These are phyloP conservation scores for Sesbania bispinosa DNA, from an alignment of 306 rosid species.

Conservation along the genomic window DNA sequence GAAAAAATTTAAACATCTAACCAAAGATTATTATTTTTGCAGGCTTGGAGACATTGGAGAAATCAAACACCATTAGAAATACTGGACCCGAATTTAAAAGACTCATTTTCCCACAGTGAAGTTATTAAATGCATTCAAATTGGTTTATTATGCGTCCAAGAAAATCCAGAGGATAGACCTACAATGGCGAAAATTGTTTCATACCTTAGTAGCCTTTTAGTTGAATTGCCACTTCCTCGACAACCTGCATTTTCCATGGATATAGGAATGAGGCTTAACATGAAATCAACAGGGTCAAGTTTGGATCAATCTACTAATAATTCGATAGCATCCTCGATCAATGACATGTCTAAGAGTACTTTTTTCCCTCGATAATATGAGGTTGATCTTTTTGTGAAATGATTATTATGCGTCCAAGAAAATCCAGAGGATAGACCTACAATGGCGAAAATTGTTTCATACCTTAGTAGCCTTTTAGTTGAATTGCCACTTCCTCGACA, in stretches of 20 bases:
- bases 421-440: slow-evolving; percentile 36
- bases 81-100: slow-evolving; percentile 29
- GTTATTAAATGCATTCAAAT: slow-evolving; percentile 37
- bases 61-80: slow-evolving; percentile 30
- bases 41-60: slow-evolving; percentile 41
- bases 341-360: slow-evolving; percentile 19
- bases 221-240: slow-evolving; percentile 19
- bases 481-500: slow-evolving; percentile 17
- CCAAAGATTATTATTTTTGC: neutral
- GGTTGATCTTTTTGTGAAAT: neutral
- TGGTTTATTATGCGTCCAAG: slow-evolving; percentile 38
- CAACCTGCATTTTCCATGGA: slow-evolving; percentile 20
- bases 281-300: neutral
- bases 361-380: slow-evolving; percentile 13
- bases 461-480: slow-evolving; percentile 2
- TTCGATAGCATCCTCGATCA: slow-evolving; percentile 12
- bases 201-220: slow-evolving; percentile 4
- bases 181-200: slow-evolving; percentile 34
- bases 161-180: slow-evolving; percentile 35
- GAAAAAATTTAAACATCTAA: neutral
- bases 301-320: neutral
- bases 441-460: slow-evolving; percentile 32
- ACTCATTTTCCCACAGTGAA: slow-evolving; percentile 20
- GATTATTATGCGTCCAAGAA: slow-evolving; percentile 42
- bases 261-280: neutral